Base-by-base conservation (phyloP, 176 grass and related monocot species). In the Oryza australiensis region DNA sequence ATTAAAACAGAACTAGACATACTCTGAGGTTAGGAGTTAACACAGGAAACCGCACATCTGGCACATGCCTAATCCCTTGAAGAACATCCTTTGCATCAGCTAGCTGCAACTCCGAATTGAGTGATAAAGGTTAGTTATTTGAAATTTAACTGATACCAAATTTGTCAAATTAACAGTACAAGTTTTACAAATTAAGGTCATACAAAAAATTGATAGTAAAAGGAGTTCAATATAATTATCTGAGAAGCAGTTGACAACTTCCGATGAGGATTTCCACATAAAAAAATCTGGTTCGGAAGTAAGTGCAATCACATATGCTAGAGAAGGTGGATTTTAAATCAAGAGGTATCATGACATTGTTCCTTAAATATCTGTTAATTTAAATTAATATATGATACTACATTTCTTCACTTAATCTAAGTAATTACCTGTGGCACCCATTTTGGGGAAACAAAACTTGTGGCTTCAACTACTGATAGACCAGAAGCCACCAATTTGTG, bases 371-470 rank as follows among this genome's bases (percentile, higher is more conserved):
- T 68, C 12, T 37, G 15, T 32, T 28, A 0, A 32, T 28, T 30
- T 13, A 0, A 46, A 59, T 9, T 27, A 55, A 8, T 3, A 0
- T 22, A 49, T 22, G 2, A 18, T 3, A 10, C 46, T 30, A 35
- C 1, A 57, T 69, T 1, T 2, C 43, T 57, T 27, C 5, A 60
- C 22, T 3, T 3, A 9, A 35, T 43, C 15, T 53, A 26, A 41
- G 12, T 37, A 28, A 68, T 73, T 80, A 95, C 93, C 93, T 95
- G 93, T 5, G 93, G 93, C 30, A 95, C 80, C 93, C 93, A 92
- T 90, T 92, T 95, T 64, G 90, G 90, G 26, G 93, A 95, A 42
- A 95, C 93, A 81, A 95, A 95, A 90, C 93, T 95, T 74, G 93
- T 95, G 23, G 90, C 93, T 80, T 95, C 93, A 53, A 95, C 82